Evolutionary conservation across 2,329 filamentous ascomycete genomes (phyloP).

Genomic region (Trichoderma pleuroti): DNA sequence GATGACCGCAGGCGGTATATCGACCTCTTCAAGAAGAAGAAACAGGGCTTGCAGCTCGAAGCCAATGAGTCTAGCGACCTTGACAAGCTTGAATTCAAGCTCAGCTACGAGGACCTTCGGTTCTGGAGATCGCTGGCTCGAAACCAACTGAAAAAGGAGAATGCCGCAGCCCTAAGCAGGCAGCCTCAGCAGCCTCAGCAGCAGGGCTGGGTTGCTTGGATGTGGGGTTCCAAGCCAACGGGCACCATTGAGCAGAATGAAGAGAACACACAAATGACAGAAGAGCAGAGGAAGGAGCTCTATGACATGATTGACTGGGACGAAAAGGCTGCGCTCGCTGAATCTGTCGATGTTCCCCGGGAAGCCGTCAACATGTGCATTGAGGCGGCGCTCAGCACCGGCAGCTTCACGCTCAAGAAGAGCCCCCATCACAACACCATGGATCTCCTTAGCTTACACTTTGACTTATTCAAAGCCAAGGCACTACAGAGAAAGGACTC

Average conservation of each 20-base stretch:
- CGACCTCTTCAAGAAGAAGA: conserved; percentile 91
- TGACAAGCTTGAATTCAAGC: conserved; percentile 75
- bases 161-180: conserved; percentile 78
- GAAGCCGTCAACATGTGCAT: conserved; percentile 92
- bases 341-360: conserved; percentile 82
- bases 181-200: conserved; percentile 55
- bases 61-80: conserved; percentile 69
- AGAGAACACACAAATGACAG: conserved; percentile 83
- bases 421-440: conserved; percentile 57
- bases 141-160: conserved; percentile 93
- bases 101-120: conserved; percentile 89
- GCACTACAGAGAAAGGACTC: conserved; percentile 88
- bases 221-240: conserved; percentile 77
- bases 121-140: conserved; percentile 96
- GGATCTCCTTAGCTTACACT: conserved; percentile 86
- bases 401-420: conserved; percentile 90
- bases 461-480: conserved; percentile 91
- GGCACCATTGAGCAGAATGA: conserved; percentile 54
- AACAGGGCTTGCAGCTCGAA: conserved; percentile 67
- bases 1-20: conserved; percentile 90
- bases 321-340: conserved; percentile 85
- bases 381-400: conserved; percentile 88
- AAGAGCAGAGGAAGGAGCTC: conserved; percentile 92
- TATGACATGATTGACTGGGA: conserved; percentile 99
- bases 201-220: conserved; percentile 88